Percentiles rank a stretch among this genome's conserved stretches.
Evolutionary conservation across 2,329 filamentous ascomycete genomes (phyloP).

Genomic region (Elsinoe australis): DNA sequence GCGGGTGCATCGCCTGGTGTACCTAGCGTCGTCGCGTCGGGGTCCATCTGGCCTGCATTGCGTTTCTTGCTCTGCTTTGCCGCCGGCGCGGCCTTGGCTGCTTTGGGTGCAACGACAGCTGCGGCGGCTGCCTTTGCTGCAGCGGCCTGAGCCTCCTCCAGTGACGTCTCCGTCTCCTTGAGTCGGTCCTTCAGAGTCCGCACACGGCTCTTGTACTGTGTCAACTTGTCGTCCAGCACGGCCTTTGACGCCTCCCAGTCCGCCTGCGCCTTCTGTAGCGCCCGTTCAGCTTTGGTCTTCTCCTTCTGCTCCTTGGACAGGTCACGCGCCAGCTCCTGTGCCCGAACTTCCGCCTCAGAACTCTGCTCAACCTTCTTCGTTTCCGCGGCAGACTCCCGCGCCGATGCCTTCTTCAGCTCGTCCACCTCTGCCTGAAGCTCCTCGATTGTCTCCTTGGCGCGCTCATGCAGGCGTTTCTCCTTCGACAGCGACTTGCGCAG

Average conservation of each 20-base stretch:
- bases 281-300: slow-evolving; percentile 46
- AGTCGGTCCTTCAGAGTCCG: slow-evolving; percentile 63
- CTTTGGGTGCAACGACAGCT: slow-evolving; percentile 27
- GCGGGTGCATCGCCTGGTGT: slow-evolving; percentile 42
- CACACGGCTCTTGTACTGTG: slow-evolving; percentile 61
- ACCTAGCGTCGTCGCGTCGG: slow-evolving; percentile 41
- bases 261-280: slow-evolving; percentile 48
- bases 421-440: slow-evolving; percentile 30
- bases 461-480: slow-evolving; percentile 40
- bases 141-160: slow-evolving; percentile 37
- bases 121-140: slow-evolving; percentile 26
- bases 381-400: slow-evolving; percentile 30
- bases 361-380: slow-evolving; percentile 37
- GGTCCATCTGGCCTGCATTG: slow-evolving; percentile 37
- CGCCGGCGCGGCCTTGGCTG: slow-evolving; percentile 29
- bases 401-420: slow-evolving; percentile 27
- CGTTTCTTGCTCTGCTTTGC: slow-evolving; percentile 38
- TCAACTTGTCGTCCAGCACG: slow-evolving; percentile 62
- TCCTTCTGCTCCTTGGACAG: slow-evolving; percentile 46
- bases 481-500: slow-evolving; percentile 40
- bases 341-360: slow-evolving; percentile 34
- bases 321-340: slow-evolving; percentile 44
- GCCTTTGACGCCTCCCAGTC: slow-evolving; percentile 57
- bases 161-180: slow-evolving; percentile 53
- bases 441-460: slow-evolving; percentile 33